Evolutionary conservation across 768 basidiomycete species (phyloP).

Genomic region (Hygrocybe coccinea): DNA sequence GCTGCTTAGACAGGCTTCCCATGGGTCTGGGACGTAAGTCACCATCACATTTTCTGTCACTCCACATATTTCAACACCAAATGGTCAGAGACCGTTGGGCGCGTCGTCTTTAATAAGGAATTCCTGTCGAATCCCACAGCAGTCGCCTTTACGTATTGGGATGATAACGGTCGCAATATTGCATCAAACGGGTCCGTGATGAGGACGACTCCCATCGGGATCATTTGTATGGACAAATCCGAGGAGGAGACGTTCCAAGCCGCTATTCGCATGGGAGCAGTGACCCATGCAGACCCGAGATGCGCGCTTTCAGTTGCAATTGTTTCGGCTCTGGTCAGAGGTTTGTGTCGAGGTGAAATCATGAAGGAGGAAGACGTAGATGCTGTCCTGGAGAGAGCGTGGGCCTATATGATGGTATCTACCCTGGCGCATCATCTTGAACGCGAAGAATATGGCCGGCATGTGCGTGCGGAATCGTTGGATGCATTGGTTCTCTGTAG

Average conservation of each 20-base stretch:
- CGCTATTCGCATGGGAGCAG: constrained; percentile 18
- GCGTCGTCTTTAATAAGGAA: constrained; percentile 14
- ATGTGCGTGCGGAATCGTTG: constrained; percentile 16
- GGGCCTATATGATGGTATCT: constrained; percentile 10
- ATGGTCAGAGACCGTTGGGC: constrained; percentile 15
- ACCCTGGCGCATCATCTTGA: constrained; percentile 7
- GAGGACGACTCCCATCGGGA: constrained; percentile 19
- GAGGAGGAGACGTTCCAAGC: constrained; percentile 18
- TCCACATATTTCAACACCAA: background rate
- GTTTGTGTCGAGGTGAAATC: constrained; percentile 15
- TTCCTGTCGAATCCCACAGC: constrained; percentile 9
- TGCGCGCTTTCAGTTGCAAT: constrained; percentile 21
- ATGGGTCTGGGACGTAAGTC: constrained; percentile 23
- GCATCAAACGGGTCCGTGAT: constrained; percentile 23
- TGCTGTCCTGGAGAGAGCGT: constrained; percentile 16
- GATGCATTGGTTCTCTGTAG: constrained; percentile 12
- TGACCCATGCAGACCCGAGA: constrained; percentile 21
- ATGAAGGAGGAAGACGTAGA: constrained; percentile 7
- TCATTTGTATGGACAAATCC: constrained; percentile 16
- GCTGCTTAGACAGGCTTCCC: constrained; percentile 18
- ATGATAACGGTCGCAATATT: constrained; percentile 9
- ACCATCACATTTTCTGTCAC: background rate
- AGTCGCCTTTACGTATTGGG: constrained; percentile 17
- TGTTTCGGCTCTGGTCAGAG: constrained; percentile 18
- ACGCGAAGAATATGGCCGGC: constrained; percentile 14